Base-by-base conservation (phyloP, 176 grass and related monocot species). In the Melocanna baccifera region DNA sequence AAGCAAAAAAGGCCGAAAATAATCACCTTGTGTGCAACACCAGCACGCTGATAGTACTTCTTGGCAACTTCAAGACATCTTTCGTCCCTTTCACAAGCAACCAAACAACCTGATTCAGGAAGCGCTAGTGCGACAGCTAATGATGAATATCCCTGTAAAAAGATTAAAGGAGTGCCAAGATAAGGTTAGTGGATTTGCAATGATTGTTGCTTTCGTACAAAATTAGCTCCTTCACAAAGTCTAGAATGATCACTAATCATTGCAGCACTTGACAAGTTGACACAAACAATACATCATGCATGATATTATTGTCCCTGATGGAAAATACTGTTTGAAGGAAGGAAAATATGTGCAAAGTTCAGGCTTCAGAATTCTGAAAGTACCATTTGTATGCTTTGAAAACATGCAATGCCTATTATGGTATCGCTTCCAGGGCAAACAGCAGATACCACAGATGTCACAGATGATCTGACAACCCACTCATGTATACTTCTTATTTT, bases 41-140 rank as follows among this genome's bases (percentile, higher is more conserved):
- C 93, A 73, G 93, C 89, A 14, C 55, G 87, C 59, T 88, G 71
- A 81, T 95, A 98, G 90, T 93, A 98, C 77, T 87, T 95, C 62
- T 88, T 95, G 26, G 96, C 91, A 83, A 98, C 75, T 92, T 93
- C 87, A 80, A 98, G 83, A 61, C 83, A 95, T 88, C 75, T 90
- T 75, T 39, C 87, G 71, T 98, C 96, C 85, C 93, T 92, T 83
- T 98, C 96, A 85, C 96, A 98, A 89, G 96, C 96, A 90, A 98
- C 83, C 82, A 98, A 89, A 58, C 13, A 55, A 71, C 96, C 93
- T 64, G 91, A 93, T 84, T 95, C 92, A 73, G 96, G 96, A 56
- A 98, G 93, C 29, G 83, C 87, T 77, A 98, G 71, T 83, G 96
- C 96, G 46, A 98, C 73, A 75, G 96, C 91, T 85, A 98, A 83